Base-by-base conservation (phyloP, 2,329 filamentous ascomycete genomes). In the Fusarium neocosmosporiellum region DNA sequence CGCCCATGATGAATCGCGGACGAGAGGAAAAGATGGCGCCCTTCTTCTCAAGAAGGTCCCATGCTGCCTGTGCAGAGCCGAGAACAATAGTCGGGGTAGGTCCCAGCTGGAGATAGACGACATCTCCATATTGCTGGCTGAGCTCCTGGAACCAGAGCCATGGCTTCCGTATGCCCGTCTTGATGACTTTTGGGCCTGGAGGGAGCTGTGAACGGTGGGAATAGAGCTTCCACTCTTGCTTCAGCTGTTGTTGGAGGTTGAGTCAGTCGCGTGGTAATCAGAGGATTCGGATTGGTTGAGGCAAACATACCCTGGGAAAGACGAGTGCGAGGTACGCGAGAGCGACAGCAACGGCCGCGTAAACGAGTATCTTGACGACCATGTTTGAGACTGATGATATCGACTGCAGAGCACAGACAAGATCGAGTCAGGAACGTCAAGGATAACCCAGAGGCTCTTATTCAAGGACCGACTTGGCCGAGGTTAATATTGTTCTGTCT, bases 1-100 rank as follows among this genome's bases (percentile, higher is more conserved):
- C 81, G 29, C 84, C 84, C 79, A 85, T 83, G 65, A 86, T 84
- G 69, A 86, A 86, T 4, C 84, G 79, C 0, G 85, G 84, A 0
- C 85, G 80, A 0, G 84, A 86, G 0, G 84, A 85, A 64, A 84
- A 86, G 41, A 83, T 80, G 4, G 83, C 78, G 2, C 84, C 84
- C 6, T 81, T 80, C 62, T 82, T 84, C 70, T 86, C 84, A 1
- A 85, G 80, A 0, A 85, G 78, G 37, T 85, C 83, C 81, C 83
- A 84, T 1, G 83, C 83, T 2, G 83, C 82, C 46, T 83, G 81
- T 0, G 83, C 83, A 0, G 83, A 85, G 1, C 83, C 83, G 2
- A 85, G 76, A 9, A 85, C 74, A 59, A 85, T 82, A 9, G 83
- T 85, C 0, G 83, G 82, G 1, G 82, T 84, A 4, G 83, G 82